Base-by-base conservation (phyloP, 345 rosid genomes). In the Conringia planisiliqua region DNA sequence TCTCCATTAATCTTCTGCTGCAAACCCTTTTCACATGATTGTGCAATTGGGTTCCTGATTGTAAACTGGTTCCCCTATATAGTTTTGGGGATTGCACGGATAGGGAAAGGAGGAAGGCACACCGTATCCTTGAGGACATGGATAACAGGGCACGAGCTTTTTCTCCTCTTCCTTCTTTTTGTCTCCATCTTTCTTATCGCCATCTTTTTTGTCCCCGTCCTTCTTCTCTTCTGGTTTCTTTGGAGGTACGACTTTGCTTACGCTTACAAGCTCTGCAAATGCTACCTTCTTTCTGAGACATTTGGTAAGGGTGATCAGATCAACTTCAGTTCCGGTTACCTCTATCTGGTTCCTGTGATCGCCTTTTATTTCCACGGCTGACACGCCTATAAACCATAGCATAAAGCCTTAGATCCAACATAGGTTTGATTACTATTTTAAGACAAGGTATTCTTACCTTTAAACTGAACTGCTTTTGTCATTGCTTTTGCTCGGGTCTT, bases 291-390 rank as follows among this genome's bases (percentile, higher is more conserved):
- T 86, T 22, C 86, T 78, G 2, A 85, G 54, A 69, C 6, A 14
- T 29, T 60, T 54, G 9, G 82, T 69, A 0, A 86, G 75, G 9
- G 14, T 1, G 3, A 76, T 83, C 58, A 83, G 26, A 48, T 86
- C 86, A 1, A 87, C 73, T 13, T 76, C 82, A 6, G 79, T 85
- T 29, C 90, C 90, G 0, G 61, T 81, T 4, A 88, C 80, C 75
- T 85, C 90, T 26, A 86, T 86, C 47, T 84, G 82, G 73, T 64
- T 80, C 83, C 78, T 72, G 16, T 80, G 86, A 12, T 68, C 73
- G 3, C 88, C 90, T 68, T 75, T 85, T 56, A 83, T 59, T 2
- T 80, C 69, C 35, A 70, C 90, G 0, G 80, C 81, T 44, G 81
- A 70, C 11, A 88, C 90, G 0, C 90, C 87, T 83, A 62, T 16